Evolutionary conservation across 2,329 filamentous ascomycete species (phyloP), one percentile per base, ranked within the genome.

Genomic region (Alternaria sp.): DNA sequence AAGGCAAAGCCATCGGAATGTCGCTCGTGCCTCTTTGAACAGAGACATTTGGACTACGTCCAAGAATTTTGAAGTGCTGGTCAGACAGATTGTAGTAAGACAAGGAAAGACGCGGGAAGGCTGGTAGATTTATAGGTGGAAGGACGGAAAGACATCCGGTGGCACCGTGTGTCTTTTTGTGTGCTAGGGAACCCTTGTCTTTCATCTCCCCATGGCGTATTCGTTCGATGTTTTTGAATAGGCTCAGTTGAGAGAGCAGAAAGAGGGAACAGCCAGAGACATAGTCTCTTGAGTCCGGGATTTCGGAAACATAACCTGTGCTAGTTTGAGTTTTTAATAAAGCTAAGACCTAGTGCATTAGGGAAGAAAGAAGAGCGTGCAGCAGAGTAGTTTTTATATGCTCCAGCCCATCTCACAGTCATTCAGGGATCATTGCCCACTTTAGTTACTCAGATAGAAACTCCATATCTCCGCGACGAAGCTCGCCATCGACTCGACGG

Each of bases 131-230:
- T n/a, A 37, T 37, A 37, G 2, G 33, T 37, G 14, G 14, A 9
- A 37, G 14, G 7, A 9, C 33, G 7, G 14, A 37, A 37, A 37
- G 33, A n/a, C 33, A 37, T 33, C 28, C 6, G 28, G 28, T 33
- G 28, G 12, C 28, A 33, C 12, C 12, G 7, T 33, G 28, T 33
- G 6, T 33, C 12, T 37, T 41, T n/a, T 41, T 3, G 33, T 41
- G 33, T 10, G 33, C 15, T n/a, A 41, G 8, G 33, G 0, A 41
- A 41, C 0, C 0, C 0, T 41, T n/a, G 30, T 41, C 33, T n/a
- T 3, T 10, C 2, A 0, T 9, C 33, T 41, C 3, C 33, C 33
- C 33, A 41, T 37, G 6, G 2, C 0, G 33, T 0, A 15, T 15
- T 9, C 15, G 2, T 8, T 37, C 1, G 7, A 9, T 41, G 15